Percentiles rank a stretch among this genome's conserved stretches.
Evolutionary conservation across 257 asterid genomes (phyloP).

Genomic region (Solanum appendiculatum): DNA sequence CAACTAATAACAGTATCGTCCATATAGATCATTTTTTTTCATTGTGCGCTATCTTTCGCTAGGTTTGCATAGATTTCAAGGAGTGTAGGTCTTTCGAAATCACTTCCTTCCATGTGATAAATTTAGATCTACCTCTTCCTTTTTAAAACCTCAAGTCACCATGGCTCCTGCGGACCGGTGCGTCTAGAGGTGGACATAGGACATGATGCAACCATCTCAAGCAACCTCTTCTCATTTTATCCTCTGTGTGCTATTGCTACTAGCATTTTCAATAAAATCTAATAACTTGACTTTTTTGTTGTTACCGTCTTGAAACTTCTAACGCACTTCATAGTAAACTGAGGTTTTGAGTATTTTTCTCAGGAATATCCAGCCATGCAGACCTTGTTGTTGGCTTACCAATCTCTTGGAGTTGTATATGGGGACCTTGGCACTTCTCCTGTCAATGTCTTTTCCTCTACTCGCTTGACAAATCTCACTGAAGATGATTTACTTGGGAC

Average conservation of each 20-base stretch:
- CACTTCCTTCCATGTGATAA: neutral
- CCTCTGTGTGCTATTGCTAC: neutral
- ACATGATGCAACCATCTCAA: neutral
- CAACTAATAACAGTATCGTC: neutral
- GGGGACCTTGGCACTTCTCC: conserved; percentile 84
- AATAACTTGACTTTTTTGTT: neutral
- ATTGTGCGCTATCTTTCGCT: neutral
- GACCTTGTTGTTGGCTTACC: conserved; percentile 48
- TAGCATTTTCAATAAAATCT: neutral
- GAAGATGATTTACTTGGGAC: conserved; percentile 62
- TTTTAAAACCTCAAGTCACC: neutral
- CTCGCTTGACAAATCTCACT: conserved; percentile 27
- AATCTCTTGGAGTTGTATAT: conserved; percentile 61
- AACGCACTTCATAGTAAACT: neutral
- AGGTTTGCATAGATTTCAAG: neutral
- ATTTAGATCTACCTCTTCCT: neutral
- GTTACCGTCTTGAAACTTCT: neutral
- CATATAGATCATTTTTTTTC: neutral
- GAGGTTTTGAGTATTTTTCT: neutral
- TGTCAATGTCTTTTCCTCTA: conserved; percentile 56
- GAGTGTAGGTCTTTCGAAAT: neutral
- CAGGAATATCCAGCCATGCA: conserved; percentile 41
- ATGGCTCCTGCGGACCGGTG: neutral
- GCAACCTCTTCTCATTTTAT: neutral
- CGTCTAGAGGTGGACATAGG: neutral